These are phyloP conservation scores for Bauhinia variegata DNA, from an alignment of 306 rosid species.

Conservation along the genomic window DNA sequence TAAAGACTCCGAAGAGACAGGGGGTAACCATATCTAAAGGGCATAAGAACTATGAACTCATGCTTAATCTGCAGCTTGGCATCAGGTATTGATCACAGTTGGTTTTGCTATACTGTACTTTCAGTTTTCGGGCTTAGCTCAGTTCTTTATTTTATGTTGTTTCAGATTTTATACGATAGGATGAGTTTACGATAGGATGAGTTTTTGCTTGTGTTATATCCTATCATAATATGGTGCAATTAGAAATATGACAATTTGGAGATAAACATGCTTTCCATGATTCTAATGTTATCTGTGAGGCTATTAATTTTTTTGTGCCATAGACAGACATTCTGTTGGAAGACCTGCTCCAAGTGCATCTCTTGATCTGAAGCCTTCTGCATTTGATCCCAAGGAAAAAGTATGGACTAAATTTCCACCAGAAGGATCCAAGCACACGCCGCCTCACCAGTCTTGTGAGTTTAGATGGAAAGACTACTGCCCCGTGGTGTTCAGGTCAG, in stretches of 20 bases:
- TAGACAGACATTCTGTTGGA: constrained; percentile 95
- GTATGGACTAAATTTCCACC: constrained; percentile 96
- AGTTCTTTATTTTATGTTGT: background rate
- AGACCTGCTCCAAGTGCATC: constrained; percentile 92
- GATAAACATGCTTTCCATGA: constrained; percentile 15
- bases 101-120: background rate
- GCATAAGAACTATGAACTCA: constrained; percentile 88
- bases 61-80: constrained; percentile 97
- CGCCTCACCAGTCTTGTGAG: constrained; percentile 87
- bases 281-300: constrained; percentile 37
- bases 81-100: constrained; percentile 75
- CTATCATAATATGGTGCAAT: constrained; percentile 16
- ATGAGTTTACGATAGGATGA: too few species aligned
- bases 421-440: constrained; percentile 94
- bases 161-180: constrained; percentile 5
- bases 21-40: constrained; percentile 88
- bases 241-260: constrained; percentile 26
- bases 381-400: constrained; percentile 91
- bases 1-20: constrained; percentile 62
- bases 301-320: constrained; percentile 62
- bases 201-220: constrained; percentile 23
- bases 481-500: constrained; percentile 92
- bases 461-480: constrained; percentile 98
- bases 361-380: constrained; percentile 83
- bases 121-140: constrained; percentile 15